Evolutionary conservation across 1,284 basidiomycete genomes (phyloP).

Genomic region (Schizophyllum commune): DNA sequence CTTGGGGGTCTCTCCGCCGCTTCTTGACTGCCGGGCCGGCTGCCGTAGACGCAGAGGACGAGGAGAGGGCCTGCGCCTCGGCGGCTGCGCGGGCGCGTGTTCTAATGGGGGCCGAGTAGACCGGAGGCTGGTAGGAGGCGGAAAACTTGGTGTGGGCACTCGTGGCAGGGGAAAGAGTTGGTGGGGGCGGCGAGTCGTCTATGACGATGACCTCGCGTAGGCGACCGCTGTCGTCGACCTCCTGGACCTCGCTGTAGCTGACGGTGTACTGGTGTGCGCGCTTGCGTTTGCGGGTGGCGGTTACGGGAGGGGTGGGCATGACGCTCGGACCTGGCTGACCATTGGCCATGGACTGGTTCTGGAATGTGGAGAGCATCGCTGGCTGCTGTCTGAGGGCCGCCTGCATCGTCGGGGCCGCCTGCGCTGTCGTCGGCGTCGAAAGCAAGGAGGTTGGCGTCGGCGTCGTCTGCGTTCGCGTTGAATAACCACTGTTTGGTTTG

Average conservation of each 20-base stretch:
- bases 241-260: constrained; percentile 78
- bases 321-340: constrained; percentile 31
- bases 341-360: constrained; percentile 22
- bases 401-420: constrained; percentile 28
- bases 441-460: not conserved
- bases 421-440: not conserved
- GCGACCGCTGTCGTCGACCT: constrained; percentile 66
- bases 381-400: constrained; percentile 41
- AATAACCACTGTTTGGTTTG: not conserved
- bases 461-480: not conserved
- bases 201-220: constrained; percentile 81
- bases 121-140: constrained; percentile 68
- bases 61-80: constrained; percentile 66
- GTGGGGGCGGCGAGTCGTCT: constrained; percentile 76
- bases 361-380: constrained; percentile 35
- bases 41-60: constrained; percentile 50
- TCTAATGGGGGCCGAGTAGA: constrained; percentile 64
- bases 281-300: constrained; percentile 73
- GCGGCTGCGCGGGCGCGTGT: constrained; percentile 76
- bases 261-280: constrained; percentile 70
- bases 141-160: constrained; percentile 59
- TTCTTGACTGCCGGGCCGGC: constrained; percentile 66
- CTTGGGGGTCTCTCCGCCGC: constrained; percentile 67
- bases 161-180: constrained; percentile 67
- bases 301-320: constrained; percentile 53